Evolutionary conservation across 139 green algal species (phyloP), one percentile per base, ranked within the genome.

Genomic region (Coccomyxa sp.): DNA sequence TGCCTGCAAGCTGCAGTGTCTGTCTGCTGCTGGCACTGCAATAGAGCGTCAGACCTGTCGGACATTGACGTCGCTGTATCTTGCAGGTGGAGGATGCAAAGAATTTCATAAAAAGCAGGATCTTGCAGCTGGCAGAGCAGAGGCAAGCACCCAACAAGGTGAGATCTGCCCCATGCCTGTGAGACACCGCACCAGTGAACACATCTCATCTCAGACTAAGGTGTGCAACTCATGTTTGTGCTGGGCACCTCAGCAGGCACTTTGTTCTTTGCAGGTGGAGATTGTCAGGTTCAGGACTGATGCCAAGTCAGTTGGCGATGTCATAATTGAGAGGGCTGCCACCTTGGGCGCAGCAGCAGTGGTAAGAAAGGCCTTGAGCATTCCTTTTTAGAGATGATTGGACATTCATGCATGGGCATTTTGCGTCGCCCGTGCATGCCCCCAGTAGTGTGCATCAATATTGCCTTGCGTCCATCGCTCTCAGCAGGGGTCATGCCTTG

Each of bases 251-350:
- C 68, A 72, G 24, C 31, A n/a, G 33, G 27, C 22, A n/a, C 39
- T 70, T 24, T 73, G 24, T 68, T 29, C 9, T n/a, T 33, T 71
- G 16, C 22, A 75, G 38, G 8, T 73, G 44, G 38, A 54, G 78
- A 31, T 78, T 0, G 50, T 74, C 31, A 36, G 27, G 4, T n/a
- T 74, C 34, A 29, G 38, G 68, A 81, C 55, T 72, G 39, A 69
- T 34, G 68, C 73, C 7, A 44, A 81, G 70, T 55, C 70, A 31
- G 75, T 85, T 12, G 81, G 75, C 37, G 39, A 55, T 55, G 81
- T 78, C 12, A 55, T 85, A 18, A 79, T 55, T 77, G 64, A 74
- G n/a, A 74, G 77, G 55, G 81, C 81, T 8, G 77, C 54, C 8
- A 77, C 82, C 55, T 76, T 85, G 38, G 16, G 35, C 0, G 76